Conservation (phyloP, 208 protist genomes). For the Acanthamoeba castellanii region DNA sequence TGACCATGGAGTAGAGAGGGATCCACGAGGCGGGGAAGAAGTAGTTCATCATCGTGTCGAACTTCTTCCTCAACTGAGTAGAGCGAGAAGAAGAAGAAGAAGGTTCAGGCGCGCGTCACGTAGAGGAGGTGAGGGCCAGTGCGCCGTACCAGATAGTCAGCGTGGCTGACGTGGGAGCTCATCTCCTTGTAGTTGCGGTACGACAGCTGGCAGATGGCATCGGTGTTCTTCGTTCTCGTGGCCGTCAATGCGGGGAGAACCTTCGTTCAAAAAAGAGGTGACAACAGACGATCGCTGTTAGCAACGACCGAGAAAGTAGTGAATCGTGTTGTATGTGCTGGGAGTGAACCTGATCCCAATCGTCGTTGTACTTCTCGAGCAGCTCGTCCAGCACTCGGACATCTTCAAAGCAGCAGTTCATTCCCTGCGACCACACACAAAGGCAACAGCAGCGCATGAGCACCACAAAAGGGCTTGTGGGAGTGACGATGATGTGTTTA, state of each 20-base stretch:
- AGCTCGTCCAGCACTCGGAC: slow-evolving; percentile 72
- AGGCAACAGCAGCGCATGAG: too few relatives aligned
- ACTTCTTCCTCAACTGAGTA: slow-evolving; percentile 61
- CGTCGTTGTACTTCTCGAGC: slow-evolving; percentile 53
- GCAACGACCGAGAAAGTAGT: too few relatives aligned
- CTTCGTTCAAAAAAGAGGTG: neutral
- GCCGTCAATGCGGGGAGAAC: slow-evolving; percentile 60
- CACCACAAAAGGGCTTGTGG: too few relatives aligned
- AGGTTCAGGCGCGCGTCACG: neutral
- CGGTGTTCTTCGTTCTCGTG: slow-evolving; percentile 76
- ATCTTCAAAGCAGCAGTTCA: slow-evolving; percentile 85
- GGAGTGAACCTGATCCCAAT: slow-evolving; percentile 16
- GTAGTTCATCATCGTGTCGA: slow-evolving; percentile 46
- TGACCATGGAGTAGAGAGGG: slow-evolving; percentile 72
- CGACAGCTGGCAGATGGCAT: slow-evolving; percentile 83
- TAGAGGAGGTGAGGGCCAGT: neutral
- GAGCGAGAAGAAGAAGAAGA: too few relatives aligned
- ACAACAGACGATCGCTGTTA: neutral
- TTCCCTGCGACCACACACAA: slow-evolving; percentile 75
- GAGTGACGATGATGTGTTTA: neutral
- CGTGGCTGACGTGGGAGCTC: slow-evolving; percentile 76
- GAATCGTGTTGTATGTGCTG: too few relatives aligned
- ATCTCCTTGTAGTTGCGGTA: slow-evolving; percentile 85
- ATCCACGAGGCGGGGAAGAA: slow-evolving; percentile 54
- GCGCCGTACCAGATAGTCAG: slow-evolving; percentile 16